Evolutionary conservation across 345 rosid genomes (phyloP).

Genomic region (Citrus inodora): DNA sequence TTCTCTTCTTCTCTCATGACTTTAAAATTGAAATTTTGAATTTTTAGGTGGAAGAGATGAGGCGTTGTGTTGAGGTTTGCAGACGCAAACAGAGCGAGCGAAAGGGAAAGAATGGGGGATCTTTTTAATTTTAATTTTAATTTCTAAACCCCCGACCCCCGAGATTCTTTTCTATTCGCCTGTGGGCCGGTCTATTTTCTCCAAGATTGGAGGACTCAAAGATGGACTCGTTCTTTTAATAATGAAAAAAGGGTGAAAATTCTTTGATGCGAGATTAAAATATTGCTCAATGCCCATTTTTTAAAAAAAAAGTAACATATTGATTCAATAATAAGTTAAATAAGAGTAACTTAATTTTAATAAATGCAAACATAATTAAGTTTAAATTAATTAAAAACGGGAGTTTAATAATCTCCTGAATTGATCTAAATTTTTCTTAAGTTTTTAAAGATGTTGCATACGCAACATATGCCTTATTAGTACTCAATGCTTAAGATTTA

Average conservation of each 20-base stretch:
- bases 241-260: too few relatives aligned
- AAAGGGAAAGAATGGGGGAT: not conserved
- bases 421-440: too few relatives aligned
- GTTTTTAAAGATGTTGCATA: too few relatives aligned
- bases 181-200: conserved; percentile 1
- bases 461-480: too few relatives aligned
- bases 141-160: not conserved
- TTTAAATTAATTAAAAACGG: too few relatives aligned
- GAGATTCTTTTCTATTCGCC: not conserved
- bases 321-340: not conserved
- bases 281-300: too few relatives aligned
- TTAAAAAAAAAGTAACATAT: too few relatives aligned
- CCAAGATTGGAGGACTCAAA: too few relatives aligned
- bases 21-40: not conserved
- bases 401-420: too few relatives aligned
- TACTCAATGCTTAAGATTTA: too few relatives aligned
- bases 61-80: conserved; percentile 5
- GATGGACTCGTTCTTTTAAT: too few relatives aligned
- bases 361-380: not conserved
- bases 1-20: conserved; percentile 53
- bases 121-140: not conserved
- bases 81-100: not conserved
- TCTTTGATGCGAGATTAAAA: not conserved
- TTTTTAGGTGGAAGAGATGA: conserved; percentile 27
- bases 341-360: not conserved